phyloP scores from a whole-genome alignment of 441 rosid species.

The Omphalea diandra region DNA sequence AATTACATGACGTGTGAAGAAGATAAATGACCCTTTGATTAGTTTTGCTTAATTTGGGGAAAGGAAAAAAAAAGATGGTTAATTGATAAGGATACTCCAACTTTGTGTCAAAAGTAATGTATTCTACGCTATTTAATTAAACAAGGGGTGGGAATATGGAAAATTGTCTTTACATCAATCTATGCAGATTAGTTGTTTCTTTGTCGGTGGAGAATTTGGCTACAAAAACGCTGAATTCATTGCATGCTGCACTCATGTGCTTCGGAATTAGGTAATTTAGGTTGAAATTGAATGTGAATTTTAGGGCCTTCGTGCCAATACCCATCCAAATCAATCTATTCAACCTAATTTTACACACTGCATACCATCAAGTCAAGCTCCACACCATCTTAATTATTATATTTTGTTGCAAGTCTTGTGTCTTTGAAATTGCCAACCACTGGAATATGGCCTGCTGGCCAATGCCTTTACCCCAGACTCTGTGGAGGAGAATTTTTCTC shows the following conservation, averaged over 20 bases:
- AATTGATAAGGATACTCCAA: neutral
- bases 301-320: no score
- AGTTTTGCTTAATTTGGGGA: neutral
- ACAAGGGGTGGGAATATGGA: neutral
- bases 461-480: no score
- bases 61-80: neutral
- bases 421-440: no score
- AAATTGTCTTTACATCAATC: no score
- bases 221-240: neutral
- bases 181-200: neutral
- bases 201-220: conserved; percentile 14
- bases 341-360: no score
- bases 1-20: neutral
- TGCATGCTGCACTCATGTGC: neutral
- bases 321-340: no score
- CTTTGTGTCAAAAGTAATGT: neutral
- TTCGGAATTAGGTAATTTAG: neutral
- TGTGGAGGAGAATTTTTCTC: no score
- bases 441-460: no score
- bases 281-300: conserved; percentile 4
- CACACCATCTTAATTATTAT: no score
- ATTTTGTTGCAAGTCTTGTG: no score
- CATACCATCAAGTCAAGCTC: no score
- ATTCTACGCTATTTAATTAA: neutral
- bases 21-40: neutral